These are phyloP conservation scores for Hanseniaspora lindneri DNA, from an alignment of 805 yeast genomes.

Conservation along the genomic window DNA sequence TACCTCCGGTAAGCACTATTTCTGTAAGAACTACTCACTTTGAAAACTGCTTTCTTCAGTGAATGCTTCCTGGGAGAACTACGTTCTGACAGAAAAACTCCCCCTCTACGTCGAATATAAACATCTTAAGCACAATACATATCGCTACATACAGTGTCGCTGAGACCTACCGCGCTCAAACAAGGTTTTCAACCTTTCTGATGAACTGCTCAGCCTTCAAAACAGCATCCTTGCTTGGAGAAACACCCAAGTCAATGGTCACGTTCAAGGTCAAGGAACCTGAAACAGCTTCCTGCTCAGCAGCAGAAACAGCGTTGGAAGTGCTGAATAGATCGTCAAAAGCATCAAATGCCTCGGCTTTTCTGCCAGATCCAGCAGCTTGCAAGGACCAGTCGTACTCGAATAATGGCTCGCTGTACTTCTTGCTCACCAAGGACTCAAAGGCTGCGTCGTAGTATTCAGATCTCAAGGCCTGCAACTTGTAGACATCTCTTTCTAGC, in stretches of 20 bases:
- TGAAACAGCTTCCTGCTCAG: neutral
- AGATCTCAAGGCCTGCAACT: constrained; percentile 22
- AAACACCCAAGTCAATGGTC: constrained; percentile 2
- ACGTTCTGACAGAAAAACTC: too few species aligned
- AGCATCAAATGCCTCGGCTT: neutral
- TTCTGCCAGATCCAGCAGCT: neutral
- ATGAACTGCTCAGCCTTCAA: constrained; percentile 8
- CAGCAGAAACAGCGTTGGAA: neutral
- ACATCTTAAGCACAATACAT: too few species aligned
- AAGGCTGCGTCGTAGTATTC: constrained; percentile 48
- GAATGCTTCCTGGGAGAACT: too few species aligned
- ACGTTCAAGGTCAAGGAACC: constrained; percentile 1
- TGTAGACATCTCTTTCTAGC: constrained; percentile 9
- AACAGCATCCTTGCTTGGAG: constrained; percentile 9
- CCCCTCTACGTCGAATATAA: too few species aligned
- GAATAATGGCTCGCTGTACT: constrained; percentile 24
- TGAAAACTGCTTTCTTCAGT: too few species aligned
- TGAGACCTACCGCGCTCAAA: too few species aligned
- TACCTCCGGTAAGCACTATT: too few species aligned
- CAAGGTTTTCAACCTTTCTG: neutral
- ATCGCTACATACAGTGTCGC: too few species aligned
- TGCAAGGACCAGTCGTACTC: constrained; percentile 15
- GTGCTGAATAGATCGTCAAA: constrained; percentile 6
- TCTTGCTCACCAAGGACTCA: constrained; percentile 45
- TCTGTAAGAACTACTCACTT: too few species aligned